Conservation (phyloP, 176 grass and related monocot species). For the Oryza brachyantha region DNA sequence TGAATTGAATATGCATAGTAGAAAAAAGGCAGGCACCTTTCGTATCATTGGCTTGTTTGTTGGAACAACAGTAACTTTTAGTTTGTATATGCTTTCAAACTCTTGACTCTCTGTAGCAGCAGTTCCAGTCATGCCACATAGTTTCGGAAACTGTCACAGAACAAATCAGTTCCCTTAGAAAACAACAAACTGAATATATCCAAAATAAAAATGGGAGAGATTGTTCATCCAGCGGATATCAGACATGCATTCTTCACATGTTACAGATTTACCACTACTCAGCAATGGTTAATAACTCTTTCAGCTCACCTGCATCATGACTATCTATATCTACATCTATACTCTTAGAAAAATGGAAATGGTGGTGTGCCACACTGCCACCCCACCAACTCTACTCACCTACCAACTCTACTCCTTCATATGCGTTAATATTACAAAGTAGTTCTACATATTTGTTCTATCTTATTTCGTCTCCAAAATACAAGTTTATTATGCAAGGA, state of each 20-base stretch:
- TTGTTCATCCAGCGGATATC: constrained; percentile 23
- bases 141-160: constrained; percentile 80
- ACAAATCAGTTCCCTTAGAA: constrained; percentile 19
- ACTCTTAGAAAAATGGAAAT: too few relatives aligned
- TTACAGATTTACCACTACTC: constrained; percentile 21
- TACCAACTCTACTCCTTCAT: too few relatives aligned
- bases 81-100: constrained; percentile 98
- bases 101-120: constrained; percentile 86
- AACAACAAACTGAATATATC: neutral
- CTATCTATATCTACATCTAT: too few relatives aligned
- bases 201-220: neutral
- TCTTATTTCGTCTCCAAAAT: too few relatives aligned
- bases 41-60: constrained; percentile 98
- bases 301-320: constrained; percentile 11
- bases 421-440: too few relatives aligned
- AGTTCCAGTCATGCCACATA: constrained; percentile 99
- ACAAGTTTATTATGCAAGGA: too few relatives aligned
- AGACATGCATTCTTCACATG: neutral
- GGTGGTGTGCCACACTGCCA: too few relatives aligned
- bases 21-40: constrained; percentile 55
- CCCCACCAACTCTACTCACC: too few relatives aligned
- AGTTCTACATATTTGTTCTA: too few relatives aligned
- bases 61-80: constrained; percentile 95
- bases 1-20: neutral
- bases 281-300: constrained; percentile 5